These are phyloP conservation scores for Bathelium albidoporum DNA, from an alignment of 495 filamentous ascomycete genomes.

Conservation along the genomic window DNA sequence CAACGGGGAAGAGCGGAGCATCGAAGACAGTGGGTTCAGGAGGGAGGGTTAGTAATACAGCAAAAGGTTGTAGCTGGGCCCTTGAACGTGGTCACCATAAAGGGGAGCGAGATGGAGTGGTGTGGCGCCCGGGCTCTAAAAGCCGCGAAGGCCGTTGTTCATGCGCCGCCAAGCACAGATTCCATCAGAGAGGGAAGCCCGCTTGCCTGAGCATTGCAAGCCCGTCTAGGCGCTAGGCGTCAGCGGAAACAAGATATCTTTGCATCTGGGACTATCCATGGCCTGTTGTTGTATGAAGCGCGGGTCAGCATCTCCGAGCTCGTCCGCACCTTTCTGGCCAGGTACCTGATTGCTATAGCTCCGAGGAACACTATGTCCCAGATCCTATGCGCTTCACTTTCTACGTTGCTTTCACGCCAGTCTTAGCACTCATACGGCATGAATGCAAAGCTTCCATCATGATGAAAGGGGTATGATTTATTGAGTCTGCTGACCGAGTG, in stretches of 20 bases:
- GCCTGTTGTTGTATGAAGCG: not conserved
- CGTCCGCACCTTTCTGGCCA: not conserved
- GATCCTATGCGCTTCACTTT: not conserved
- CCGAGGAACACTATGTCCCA: not conserved
- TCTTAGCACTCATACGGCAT: not conserved
- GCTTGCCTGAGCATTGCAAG: not conserved
- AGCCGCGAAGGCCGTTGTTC: slow-evolving; percentile 6
- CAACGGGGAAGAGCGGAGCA: not conserved
- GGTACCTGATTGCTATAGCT: not conserved
- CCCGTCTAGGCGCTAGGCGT: not conserved
- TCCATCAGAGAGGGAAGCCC: not conserved
- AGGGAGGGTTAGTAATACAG: slow-evolving; percentile 5
- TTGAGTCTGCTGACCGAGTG: not conserved
- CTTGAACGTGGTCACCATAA: slow-evolving; percentile 3
- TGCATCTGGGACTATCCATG: not conserved
- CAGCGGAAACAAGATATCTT: not conserved
- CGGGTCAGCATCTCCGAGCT: not conserved
- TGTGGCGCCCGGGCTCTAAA: slow-evolving; percentile 4
- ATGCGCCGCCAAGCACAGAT: not conserved
- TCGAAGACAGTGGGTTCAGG: not conserved
- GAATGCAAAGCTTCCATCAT: not conserved
- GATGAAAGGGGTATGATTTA: not conserved
- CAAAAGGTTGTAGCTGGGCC: not conserved
- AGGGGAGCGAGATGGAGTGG: slow-evolving; percentile 5
- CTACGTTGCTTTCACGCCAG: not conserved